Base-by-base conservation (phyloP, 345 rosid genomes). In the Lepidium africanum region DNA sequence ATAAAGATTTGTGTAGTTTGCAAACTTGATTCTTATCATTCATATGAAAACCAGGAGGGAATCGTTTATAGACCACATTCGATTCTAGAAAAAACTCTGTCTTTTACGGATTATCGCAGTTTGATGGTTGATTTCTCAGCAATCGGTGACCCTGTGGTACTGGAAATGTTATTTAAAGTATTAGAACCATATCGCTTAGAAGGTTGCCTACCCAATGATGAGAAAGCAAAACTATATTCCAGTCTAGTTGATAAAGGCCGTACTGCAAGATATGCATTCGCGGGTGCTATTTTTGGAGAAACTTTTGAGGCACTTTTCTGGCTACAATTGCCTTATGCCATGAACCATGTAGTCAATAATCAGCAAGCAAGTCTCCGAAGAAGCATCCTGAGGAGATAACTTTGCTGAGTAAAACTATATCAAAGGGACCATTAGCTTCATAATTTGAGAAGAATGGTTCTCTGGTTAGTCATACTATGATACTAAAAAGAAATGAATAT, bases 131-230 rank as follows among this genome's bases (percentile, higher is more conserved):
- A 81, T 71, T 72, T 81, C 59, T 87, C 90, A 60, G 63, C 84
- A 9, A 55, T 80, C 40, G 90, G 90, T 66, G 97, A 91, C 63
- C 81, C 93, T 33, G 96, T 84, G 3, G 86, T 91, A 59, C 85
- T 89, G 61, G 97, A 91, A 79, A 84, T 92, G 90, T 90, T 89
- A 17, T 89, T 92, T 46, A 92, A 92, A 87, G 87, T 92, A 39
- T 75, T 92, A 69, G 96, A 92, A 80, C 94, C 94, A 61, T 92
- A 92, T 45, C 78, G 89, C 9, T 84, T 73, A 48, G 89, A 86
- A 80, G 96, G 97, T 89, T 35, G 23, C 77, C 75, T 91, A 47
- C 81, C 89, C 14, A 89, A 89, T 68, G 96, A 91, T 69, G 96
- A 87, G 73, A 85, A 79, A 57, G 86, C 85, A 14, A 83, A 85